Evolutionary conservation across 169 alveolate genomes (phyloP).

Genomic region (Amoebophrya sp.): DNA sequence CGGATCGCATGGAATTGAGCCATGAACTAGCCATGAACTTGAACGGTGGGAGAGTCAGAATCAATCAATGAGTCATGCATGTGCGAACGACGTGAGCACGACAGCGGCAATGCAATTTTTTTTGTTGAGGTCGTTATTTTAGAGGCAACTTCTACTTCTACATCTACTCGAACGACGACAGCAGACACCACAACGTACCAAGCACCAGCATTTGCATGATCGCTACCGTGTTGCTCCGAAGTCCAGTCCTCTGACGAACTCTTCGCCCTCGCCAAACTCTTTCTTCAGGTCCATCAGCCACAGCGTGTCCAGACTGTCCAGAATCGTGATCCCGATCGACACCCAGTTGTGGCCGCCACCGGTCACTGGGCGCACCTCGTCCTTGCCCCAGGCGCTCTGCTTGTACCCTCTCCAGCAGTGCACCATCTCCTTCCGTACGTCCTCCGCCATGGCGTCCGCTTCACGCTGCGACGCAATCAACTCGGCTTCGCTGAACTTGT

Average conservation of each 20-base stretch:
- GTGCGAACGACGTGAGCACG: too few relatives aligned
- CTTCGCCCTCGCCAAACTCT: slow-evolving; percentile 12
- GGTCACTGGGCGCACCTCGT: slow-evolving; percentile 11
- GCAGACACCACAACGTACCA: too few relatives aligned
- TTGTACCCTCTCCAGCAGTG: slow-evolving; percentile 11
- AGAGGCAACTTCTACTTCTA: too few relatives aligned
- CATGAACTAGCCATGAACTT: too few relatives aligned
- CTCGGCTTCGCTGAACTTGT: slow-evolving; percentile 4
- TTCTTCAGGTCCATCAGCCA: slow-evolving; percentile 6
- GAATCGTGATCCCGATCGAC: slow-evolving; percentile 8
- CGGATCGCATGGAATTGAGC: too few relatives aligned
- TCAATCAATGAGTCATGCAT: too few relatives aligned
- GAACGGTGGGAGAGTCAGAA: too few relatives aligned
- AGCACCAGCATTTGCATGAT: too few relatives aligned
- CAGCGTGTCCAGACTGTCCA: slow-evolving; percentile 6
- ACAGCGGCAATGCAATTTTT: too few relatives aligned
- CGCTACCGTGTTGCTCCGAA: neutral
- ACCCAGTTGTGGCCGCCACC: neutral
- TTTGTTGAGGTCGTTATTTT: too few relatives aligned
- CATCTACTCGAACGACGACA: too few relatives aligned
- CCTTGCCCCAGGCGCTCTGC: slow-evolving; percentile 10
- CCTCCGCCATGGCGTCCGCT: slow-evolving; percentile 10
- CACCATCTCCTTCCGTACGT: slow-evolving; percentile 12
- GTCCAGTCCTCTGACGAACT: neutral
- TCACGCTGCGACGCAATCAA: neutral